Percentiles rank a stretch among this genome's conserved stretches.
These are phyloP conservation scores for Daedalea quercina DNA, from an alignment of 768 basidiomycete species.

Conservation along the genomic window DNA sequence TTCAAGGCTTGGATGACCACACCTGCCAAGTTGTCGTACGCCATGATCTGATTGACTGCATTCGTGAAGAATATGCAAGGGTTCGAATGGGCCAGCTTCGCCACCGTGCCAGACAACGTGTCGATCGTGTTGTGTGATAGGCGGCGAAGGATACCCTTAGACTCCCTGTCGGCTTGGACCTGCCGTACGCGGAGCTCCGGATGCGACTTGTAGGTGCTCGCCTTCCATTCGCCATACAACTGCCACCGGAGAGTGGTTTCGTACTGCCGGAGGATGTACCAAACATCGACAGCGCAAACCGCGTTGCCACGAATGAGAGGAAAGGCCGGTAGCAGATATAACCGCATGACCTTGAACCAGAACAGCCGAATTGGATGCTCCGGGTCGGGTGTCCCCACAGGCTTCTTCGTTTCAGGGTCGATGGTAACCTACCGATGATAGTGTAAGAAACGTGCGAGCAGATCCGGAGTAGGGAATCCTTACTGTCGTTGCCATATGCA, in stretches of 20 bases:
- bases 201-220: slow-evolving; percentile 61
- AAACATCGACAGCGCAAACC: slow-evolving; percentile 86
- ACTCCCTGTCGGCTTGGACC: slow-evolving; percentile 81
- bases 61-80: slow-evolving; percentile 87
- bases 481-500: slow-evolving; percentile 53
- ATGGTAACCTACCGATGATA: slow-evolving; percentile 28
- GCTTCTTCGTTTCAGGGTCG: slow-evolving; percentile 59
- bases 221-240: slow-evolving; percentile 95
- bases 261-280: slow-evolving; percentile 81
- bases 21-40: slow-evolving; percentile 88
- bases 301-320: slow-evolving; percentile 82
- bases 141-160: slow-evolving; percentile 84
- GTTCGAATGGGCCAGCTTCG: slow-evolving; percentile 91
- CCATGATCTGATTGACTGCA: slow-evolving; percentile 90
- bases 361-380: slow-evolving; percentile 60
- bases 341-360: slow-evolving; percentile 78
- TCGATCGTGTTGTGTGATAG: slow-evolving; percentile 82
- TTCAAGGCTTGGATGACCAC: slow-evolving; percentile 86
- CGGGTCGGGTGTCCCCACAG: slow-evolving; percentile 44
- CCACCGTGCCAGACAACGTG: slow-evolving; percentile 78
- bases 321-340: slow-evolving; percentile 81
- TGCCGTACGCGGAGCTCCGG: slow-evolving; percentile 74
- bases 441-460: background rate
- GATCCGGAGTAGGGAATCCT: slow-evolving; percentile 6
- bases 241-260: slow-evolving; percentile 79